phyloP scores from a whole-genome alignment of 331 rosid species.

The Malus hybrid region DNA sequence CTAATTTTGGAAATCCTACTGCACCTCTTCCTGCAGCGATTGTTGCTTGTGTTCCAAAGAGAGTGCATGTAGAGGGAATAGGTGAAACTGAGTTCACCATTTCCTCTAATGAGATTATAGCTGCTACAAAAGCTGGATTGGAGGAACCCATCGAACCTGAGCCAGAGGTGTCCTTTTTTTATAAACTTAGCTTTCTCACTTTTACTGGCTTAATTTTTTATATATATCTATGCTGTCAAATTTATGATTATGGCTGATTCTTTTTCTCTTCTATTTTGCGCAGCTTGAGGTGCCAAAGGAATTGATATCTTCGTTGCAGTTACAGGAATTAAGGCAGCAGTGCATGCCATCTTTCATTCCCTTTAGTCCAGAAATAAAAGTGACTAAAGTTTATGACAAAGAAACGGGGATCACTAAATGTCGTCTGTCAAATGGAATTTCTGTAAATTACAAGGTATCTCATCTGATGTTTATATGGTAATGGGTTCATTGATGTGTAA shows the following conservation, averaged over 20 bases:
- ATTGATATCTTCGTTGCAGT: conserved; percentile 53
- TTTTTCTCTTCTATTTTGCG: conserved; percentile 18
- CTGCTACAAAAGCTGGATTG: conserved; percentile 83
- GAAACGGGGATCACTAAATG: conserved; percentile 84
- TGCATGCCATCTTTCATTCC: conserved; percentile 65
- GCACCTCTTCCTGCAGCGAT: conserved; percentile 96
- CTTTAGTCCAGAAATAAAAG: conserved; percentile 42
- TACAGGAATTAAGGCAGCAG: conserved; percentile 65
- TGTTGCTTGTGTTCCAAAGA: conserved; percentile 94
- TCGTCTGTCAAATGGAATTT: conserved; percentile 87
- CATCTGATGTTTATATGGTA: conserved; percentile 9
- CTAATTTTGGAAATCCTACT: conserved; percentile 84
- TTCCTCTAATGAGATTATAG: conserved; percentile 67
- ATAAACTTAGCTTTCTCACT: not conserved
- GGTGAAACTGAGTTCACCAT: conserved; percentile 93
- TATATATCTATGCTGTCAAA: not conserved
- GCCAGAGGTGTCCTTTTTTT: conserved; percentile 62
- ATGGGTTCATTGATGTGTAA: not conserved
- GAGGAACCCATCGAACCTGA: conserved; percentile 75
- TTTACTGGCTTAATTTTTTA: not conserved
- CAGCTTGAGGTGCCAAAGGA: conserved; percentile 99
- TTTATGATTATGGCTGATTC: conserved; percentile 2
- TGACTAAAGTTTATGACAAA: conserved; percentile 57
- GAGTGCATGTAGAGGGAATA: conserved; percentile 66
- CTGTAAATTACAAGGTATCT: conserved; percentile 87